These are phyloP conservation scores for Candida insectalens DNA, from an alignment of 805 yeast genomes.

Conservation along the genomic window DNA sequence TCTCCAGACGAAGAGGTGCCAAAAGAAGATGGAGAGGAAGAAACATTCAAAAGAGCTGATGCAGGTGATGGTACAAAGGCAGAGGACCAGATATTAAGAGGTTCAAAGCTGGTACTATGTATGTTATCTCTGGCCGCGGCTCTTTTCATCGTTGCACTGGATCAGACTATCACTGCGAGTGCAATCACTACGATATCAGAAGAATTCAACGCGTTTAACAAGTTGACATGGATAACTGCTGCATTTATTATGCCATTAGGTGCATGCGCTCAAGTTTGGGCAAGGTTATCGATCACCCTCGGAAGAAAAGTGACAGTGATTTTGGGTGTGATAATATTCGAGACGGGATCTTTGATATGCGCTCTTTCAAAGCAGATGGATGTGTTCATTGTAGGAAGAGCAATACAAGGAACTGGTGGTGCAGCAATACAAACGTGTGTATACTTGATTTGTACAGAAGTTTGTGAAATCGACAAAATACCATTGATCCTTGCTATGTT, in stretches of 20 bases:
- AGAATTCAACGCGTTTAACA: constrained; percentile 38
- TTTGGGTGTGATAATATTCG: constrained; percentile 42
- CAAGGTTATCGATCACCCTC: constrained; percentile 42
- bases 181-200: constrained; percentile 39
- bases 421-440: constrained; percentile 55
- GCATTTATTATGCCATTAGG: constrained; percentile 49
- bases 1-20: constrained; percentile 84
- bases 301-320: constrained; percentile 46
- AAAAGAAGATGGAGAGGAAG: neutral
- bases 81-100: constrained; percentile 14
- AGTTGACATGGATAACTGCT: constrained; percentile 50
- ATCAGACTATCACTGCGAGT: constrained; percentile 50
- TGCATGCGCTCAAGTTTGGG: constrained; percentile 44
- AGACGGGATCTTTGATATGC: constrained; percentile 50
- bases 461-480: constrained; percentile 34
- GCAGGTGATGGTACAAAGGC: constrained; percentile 24
- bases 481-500: constrained; percentile 29
- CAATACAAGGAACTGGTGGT: constrained; percentile 62
- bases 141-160: constrained; percentile 33
- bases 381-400: constrained; percentile 63
- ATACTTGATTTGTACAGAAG: constrained; percentile 47
- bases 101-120: constrained; percentile 6
- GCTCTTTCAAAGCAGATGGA: constrained; percentile 48
- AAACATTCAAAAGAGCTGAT: constrained; percentile 11
- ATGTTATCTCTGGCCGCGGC: constrained; percentile 9